These are phyloP conservation scores for Cladorrhinum sp. DNA, from an alignment of 2,329 filamentous ascomycete species.

Conservation along the genomic window DNA sequence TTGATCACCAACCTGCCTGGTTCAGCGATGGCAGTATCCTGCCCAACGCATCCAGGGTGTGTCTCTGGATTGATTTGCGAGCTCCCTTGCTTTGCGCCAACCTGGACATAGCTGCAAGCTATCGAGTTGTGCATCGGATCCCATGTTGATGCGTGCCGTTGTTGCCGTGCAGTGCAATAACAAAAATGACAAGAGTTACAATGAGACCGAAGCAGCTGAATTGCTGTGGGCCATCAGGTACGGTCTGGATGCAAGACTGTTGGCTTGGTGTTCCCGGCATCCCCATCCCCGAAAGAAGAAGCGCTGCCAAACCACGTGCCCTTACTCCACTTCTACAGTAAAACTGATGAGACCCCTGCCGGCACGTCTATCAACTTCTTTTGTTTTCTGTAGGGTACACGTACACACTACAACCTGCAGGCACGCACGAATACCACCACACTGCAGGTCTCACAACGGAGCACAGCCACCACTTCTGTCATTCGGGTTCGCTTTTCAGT, in stretches of 20 bases:
- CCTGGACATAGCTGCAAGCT: not conserved
- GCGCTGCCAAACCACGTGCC: not conserved
- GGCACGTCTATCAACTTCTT: not conserved
- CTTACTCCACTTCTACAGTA: not conserved
- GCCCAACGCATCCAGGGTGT: too few relatives aligned
- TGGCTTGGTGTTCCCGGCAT: not conserved
- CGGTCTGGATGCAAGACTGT: slow-evolving; percentile 1
- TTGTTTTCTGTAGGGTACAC: not conserved
- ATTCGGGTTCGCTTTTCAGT: not conserved
- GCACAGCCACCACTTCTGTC: not conserved
- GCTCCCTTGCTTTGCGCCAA: not conserved
- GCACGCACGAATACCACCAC: not conserved
- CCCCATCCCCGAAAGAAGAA: not conserved
- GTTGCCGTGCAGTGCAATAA: too few relatives aligned
- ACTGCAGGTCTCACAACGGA: too few relatives aligned
- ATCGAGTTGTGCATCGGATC: slow-evolving; percentile 6
- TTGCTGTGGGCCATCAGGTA: slow-evolving; percentile 3
- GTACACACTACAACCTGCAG: not conserved
- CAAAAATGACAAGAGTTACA: not conserved
- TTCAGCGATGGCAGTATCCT: too few relatives aligned
- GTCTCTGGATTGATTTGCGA: too few relatives aligned
- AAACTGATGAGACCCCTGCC: not conserved
- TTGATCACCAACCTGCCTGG: too few relatives aligned
- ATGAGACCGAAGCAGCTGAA: slow-evolving; percentile 2
- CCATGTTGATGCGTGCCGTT: not conserved